Evolutionary conservation across 805 yeast species (phyloP).

Genomic region (Tanozyma kutaoensis): DNA sequence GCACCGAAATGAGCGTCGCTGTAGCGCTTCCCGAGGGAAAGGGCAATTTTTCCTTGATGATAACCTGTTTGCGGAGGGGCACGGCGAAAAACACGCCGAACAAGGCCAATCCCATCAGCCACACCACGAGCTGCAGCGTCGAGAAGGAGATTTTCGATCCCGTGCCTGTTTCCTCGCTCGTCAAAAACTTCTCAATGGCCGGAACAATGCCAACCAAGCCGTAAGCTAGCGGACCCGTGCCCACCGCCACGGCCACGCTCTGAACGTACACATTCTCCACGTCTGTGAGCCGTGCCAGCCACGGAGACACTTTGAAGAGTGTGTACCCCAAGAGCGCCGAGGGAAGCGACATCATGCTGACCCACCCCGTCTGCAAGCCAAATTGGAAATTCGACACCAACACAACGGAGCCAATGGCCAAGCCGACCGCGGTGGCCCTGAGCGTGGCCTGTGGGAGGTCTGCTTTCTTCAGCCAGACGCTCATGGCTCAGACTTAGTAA

Average conservation of each 20-base stretch:
- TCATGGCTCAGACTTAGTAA: too few species aligned
- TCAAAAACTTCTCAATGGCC: constrained; percentile 81
- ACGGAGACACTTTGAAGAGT: constrained; percentile 40
- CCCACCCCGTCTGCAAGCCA: constrained; percentile 98
- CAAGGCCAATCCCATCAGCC: constrained; percentile 83
- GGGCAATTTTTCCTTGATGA: constrained; percentile 74
- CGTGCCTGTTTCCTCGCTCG: constrained; percentile 65
- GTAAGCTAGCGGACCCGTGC: constrained; percentile 93
- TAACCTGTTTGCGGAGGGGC: constrained; percentile 75
- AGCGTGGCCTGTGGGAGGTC: constrained; percentile 53
- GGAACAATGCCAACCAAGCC: constrained; percentile 95
- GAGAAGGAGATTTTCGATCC: constrained; percentile 21
- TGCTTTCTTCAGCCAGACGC: constrained; percentile 35
- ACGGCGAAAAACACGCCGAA: constrained; percentile 95
- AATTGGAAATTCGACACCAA: constrained; percentile 87
- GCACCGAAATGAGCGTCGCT: constrained; percentile 79
- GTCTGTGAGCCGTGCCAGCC: constrained; percentile 45
- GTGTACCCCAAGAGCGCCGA: constrained; percentile 84
- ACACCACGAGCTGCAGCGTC: constrained; percentile 46
- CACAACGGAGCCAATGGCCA: constrained; percentile 77
- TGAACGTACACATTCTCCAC: constrained; percentile 92
- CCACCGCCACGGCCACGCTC: constrained; percentile 91
- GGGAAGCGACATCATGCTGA: constrained; percentile 96
- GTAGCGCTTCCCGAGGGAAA: constrained; percentile 97
- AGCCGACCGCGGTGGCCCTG: constrained; percentile 64